These are phyloP conservation scores for Metroxylon sagu DNA, from an alignment of 176 grass and related monocot genomes.

Conservation along the genomic window DNA sequence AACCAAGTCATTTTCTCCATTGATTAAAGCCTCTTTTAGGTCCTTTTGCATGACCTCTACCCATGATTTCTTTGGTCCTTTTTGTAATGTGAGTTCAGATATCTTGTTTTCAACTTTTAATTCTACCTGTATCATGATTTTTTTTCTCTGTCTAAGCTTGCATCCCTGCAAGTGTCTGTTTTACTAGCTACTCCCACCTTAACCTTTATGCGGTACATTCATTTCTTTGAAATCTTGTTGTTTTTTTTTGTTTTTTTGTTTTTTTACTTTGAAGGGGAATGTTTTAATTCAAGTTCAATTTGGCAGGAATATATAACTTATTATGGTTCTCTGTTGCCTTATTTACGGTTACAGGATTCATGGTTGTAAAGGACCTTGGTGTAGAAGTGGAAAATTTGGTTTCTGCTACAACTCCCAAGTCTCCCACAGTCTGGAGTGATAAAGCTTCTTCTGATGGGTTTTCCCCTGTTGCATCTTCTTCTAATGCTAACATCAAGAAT, in stretches of 20 bases:
- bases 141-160: neutral
- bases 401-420: constrained; percentile 39
- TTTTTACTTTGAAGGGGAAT: too few species aligned
- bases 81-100: too few species aligned
- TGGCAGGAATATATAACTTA: neutral
- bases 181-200: neutral
- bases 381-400: constrained; percentile 51
- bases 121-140: too few species aligned
- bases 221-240: neutral
- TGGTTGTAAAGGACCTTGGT: constrained; percentile 61
- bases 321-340: constrained; percentile 12
- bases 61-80: too few species aligned
- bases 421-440: constrained; percentile 69
- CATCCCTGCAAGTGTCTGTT: neutral
- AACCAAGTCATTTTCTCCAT: too few species aligned
- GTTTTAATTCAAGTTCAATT: too few species aligned
- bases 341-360: constrained; percentile 55
- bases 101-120: too few species aligned
- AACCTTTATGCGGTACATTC: neutral
- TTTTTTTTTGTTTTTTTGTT: neutral
- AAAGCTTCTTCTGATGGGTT: constrained; percentile 36
- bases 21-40: too few species aligned
- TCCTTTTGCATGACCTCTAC: too few species aligned
- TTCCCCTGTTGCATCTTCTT: constrained; percentile 67
- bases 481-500: constrained; percentile 60